These are phyloP conservation scores for Oryza australiensis DNA, from an alignment of 176 grass and related monocot genomes.

Conservation along the genomic window DNA sequence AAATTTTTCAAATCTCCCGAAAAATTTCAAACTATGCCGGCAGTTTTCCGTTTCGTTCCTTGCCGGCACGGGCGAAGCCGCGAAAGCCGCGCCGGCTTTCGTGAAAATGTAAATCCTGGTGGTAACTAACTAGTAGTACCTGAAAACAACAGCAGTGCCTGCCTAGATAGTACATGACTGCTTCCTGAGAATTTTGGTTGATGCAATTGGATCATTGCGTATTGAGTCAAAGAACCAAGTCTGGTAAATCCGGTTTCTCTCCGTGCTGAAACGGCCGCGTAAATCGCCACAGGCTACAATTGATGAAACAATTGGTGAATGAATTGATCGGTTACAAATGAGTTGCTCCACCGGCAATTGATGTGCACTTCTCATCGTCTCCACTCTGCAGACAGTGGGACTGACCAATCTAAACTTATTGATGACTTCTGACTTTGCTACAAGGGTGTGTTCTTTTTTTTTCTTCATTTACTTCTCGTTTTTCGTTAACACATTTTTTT, in stretches of 20 bases:
- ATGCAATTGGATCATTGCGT: neutral
- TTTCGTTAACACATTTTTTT: no score
- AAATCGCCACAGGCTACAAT: neutral
- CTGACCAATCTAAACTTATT: no score
- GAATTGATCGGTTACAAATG: neutral
- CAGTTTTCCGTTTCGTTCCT: no score
- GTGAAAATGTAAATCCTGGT: no score
- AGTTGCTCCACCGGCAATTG: neutral
- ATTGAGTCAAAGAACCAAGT: neutral
- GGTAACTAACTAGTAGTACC: neutral
- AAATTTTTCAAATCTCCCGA: no score
- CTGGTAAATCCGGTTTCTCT: neutral
- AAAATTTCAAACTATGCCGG: no score
- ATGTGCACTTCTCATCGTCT: neutral
- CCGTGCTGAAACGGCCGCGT: neutral
- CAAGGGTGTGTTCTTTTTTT: no score
- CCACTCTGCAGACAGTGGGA: neutral
- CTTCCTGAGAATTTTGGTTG: neutral
- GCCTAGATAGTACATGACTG: neutral
- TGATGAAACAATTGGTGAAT: conserved; percentile 5
- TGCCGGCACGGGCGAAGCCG: no score
- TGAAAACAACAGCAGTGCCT: neutral
- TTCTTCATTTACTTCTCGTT: no score
- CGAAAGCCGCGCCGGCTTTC: no score
- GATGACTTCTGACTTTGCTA: neutral